phyloP scores from a whole-genome alignment of 495 filamentous ascomycete genomes.

The Penicillium angulare region DNA sequence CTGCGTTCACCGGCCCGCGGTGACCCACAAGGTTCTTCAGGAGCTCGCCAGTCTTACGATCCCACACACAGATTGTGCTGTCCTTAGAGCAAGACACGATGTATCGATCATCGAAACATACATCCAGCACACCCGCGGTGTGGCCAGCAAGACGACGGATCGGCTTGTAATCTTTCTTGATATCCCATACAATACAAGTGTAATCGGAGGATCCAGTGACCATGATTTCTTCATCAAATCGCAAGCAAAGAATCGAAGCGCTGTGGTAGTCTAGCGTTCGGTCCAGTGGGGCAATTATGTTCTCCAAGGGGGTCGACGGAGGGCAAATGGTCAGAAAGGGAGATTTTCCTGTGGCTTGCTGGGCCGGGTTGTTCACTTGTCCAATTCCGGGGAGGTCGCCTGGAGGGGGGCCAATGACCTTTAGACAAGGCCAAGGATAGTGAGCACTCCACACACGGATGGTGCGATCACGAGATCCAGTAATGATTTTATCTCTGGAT shows the following conservation, averaged over 20 bases:
- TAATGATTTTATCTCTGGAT: slow-evolving; percentile 83
- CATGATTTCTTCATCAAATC: slow-evolving; percentile 88
- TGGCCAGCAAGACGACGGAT: slow-evolving; percentile 74
- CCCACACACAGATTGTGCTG: slow-evolving; percentile 87
- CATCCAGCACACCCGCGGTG: slow-evolving; percentile 83
- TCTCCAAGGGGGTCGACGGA: slow-evolving; percentile 33
- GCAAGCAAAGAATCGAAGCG: slow-evolving; percentile 89
- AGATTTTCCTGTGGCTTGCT: slow-evolving; percentile 38
- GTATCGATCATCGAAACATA: slow-evolving; percentile 85
- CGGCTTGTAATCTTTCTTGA: slow-evolving; percentile 72
- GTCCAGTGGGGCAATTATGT: slow-evolving; percentile 28
- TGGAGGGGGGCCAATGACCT: slow-evolving; percentile 65
- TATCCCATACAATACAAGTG: slow-evolving; percentile 88
- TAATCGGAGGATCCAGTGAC: slow-evolving; percentile 93
- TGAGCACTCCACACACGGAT: slow-evolving; percentile 94
- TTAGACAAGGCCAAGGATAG: slow-evolving; percentile 71
- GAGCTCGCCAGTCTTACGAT: slow-evolving; percentile 70
- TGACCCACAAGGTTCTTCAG: slow-evolving; percentile 79
- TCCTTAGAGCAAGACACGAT: slow-evolving; percentile 98
- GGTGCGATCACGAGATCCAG: slow-evolving; percentile 90
- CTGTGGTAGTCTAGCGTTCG: slow-evolving; percentile 59
- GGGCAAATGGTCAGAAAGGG: slow-evolving; percentile 49
- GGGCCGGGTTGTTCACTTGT: slow-evolving; percentile 37
- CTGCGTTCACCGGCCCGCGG: slow-evolving; percentile 88
- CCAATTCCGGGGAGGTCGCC: slow-evolving; percentile 24